Evolutionary conservation across 768 basidiomycete species (phyloP), one percentile per base, ranked within the genome.

Genomic region (Arthromyces matolae): DNA sequence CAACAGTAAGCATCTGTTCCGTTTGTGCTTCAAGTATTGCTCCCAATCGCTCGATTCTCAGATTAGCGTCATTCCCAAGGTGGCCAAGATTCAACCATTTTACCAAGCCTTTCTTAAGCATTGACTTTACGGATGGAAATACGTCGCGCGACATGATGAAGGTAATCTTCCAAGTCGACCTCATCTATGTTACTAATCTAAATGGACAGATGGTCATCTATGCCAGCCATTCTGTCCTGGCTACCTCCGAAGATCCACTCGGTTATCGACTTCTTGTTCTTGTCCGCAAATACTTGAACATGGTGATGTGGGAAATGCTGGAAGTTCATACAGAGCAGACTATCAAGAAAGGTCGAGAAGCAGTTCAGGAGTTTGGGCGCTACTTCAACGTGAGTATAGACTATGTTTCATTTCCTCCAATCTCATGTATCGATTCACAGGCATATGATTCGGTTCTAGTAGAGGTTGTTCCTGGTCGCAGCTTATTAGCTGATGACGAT

Each of bases 401-500:
- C 19, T 38, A 22, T 22, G 10, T 13, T 10, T n/a, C 5, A 29
- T 4, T 4, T 37, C 35, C 3, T 40, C 50, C 1, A 59, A 43
- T 0, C 0, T 49, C 24, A 33, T 27, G 50, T 35, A 22, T 9
- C 3, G 18, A n/a, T 33, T 10, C 67, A 61, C 52, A 60, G 64
- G 40, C 27, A 25, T 41, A 41, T 13, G 59, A 69, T 49, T 52
- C 54, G 3, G 49, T 67, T 12, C 2, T 20, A 1, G 60, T 56
- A 0, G 52, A 33, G n/a, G n/a, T n/a, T n/a, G n/a, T n/a, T 13
- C 32, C 18, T 33, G 13, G 14, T 33, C 32, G 9, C 13, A 4
- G 9, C 32, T 33, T 10, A 33, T 12, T 18, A 33, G 32, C 18
- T 10, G 22, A 22, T 14, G 0, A 74, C 62, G 23, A 72, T 70